These are phyloP conservation scores for Gastrodia elata DNA, from an alignment of 106 monocot species.

Conservation along the genomic window DNA sequence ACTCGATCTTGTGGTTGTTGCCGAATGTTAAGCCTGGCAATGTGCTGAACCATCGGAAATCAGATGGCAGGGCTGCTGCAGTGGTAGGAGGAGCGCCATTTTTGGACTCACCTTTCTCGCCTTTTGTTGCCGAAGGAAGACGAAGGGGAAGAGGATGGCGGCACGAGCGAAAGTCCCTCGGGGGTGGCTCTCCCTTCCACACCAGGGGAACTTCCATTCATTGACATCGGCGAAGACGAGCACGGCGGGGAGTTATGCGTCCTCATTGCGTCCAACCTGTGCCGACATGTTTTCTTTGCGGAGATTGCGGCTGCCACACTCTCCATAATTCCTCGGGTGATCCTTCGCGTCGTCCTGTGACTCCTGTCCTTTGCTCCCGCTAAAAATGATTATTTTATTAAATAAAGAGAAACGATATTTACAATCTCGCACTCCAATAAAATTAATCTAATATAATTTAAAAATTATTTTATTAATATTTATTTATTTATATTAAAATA, in stretches of 20 bases:
- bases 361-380: too few relatives aligned
- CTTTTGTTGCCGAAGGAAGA: conserved; percentile 13
- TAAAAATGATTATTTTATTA: too few relatives aligned
- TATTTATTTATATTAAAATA: too few relatives aligned
- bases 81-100: conserved; percentile 30
- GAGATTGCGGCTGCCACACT: conserved; percentile 78
- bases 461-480: too few relatives aligned
- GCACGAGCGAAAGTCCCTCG: conserved; percentile 29
- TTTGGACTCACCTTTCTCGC: conserved; percentile 11
- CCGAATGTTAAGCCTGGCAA: conserved; percentile 7
- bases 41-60: not conserved
- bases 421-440: too few relatives aligned
- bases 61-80: conserved; percentile 6
- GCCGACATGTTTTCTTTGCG: conserved; percentile 63
- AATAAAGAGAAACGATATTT: too few relatives aligned
- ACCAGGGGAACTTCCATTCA: conserved; percentile 58
- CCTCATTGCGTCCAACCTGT: conserved; percentile 60
- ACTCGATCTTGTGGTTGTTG: conserved; percentile 12
- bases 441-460: too few relatives aligned
- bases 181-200: conserved; percentile 53
- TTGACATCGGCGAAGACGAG: conserved; percentile 54
- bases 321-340: too few relatives aligned
- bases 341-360: too few relatives aligned
- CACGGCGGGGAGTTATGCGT: conserved; percentile 57
- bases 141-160: conserved; percentile 23